These are phyloP conservation scores for Suhomyces atakaporum DNA, from an alignment of 1,139 yeast genomes.

Conservation along the genomic window DNA sequence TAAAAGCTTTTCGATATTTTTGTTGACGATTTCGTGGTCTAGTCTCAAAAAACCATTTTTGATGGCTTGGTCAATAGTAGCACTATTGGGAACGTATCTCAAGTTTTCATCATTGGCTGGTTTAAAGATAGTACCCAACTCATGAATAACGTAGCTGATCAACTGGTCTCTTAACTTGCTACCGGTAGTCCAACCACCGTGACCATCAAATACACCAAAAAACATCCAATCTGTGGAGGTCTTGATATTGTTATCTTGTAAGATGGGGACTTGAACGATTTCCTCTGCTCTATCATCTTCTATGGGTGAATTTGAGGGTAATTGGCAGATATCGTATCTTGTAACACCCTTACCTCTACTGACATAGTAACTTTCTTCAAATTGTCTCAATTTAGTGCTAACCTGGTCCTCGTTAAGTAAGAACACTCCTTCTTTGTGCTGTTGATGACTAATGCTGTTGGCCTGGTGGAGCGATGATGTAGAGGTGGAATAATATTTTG, in stretches of 20 bases:
- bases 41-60: slow-evolving; percentile 76
- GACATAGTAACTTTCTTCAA: slow-evolving; percentile 78
- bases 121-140: slow-evolving; percentile 68
- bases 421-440: slow-evolving; percentile 45
- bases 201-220: slow-evolving; percentile 96
- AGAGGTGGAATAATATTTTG: slow-evolving; percentile 44
- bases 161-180: slow-evolving; percentile 78
- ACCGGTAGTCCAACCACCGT: slow-evolving; percentile 94
- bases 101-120: slow-evolving; percentile 51
- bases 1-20: slow-evolving; percentile 68
- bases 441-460: slow-evolving; percentile 44
- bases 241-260: slow-evolving; percentile 52
- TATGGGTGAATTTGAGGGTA: slow-evolving; percentile 89
- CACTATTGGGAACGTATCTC: slow-evolving; percentile 61
- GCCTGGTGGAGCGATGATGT: slow-evolving; percentile 45
- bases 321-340: slow-evolving; percentile 88
- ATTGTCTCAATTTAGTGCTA: slow-evolving; percentile 63
- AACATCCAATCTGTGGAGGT: slow-evolving; percentile 86
- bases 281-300: slow-evolving; percentile 93
- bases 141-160: slow-evolving; percentile 73
- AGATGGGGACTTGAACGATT: slow-evolving; percentile 76
- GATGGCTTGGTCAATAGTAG: slow-evolving; percentile 77
- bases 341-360: slow-evolving; percentile 87
- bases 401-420: slow-evolving; percentile 75
- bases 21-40: slow-evolving; percentile 84